A percentile compares a stretch with the other conserved stretches of the same genome.
Evolutionary conservation across 805 yeast genomes (phyloP).

Genomic region (Pichia manshurica): DNA sequence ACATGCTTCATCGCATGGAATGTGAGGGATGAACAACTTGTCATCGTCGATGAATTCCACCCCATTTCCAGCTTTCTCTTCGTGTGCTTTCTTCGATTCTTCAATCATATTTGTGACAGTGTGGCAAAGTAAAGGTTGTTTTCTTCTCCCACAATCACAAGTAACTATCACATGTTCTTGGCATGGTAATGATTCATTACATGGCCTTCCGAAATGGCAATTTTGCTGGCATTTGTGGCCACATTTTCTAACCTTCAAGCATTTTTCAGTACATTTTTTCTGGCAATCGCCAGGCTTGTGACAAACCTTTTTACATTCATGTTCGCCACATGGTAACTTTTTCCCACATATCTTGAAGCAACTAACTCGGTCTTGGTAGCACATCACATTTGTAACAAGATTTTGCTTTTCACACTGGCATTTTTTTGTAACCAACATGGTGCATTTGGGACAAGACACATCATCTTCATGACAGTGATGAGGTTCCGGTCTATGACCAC

Average conservation of each 20-base stretch:
- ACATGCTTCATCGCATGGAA: slow-evolving; percentile 69
- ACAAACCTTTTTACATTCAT: slow-evolving; percentile 49
- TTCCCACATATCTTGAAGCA: slow-evolving; percentile 64
- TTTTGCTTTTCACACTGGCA: slow-evolving; percentile 30
- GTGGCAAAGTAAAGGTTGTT: slow-evolving; percentile 48
- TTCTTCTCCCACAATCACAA: slow-evolving; percentile 63
- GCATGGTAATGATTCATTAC: slow-evolving; percentile 52
- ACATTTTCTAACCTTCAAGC: slow-evolving; percentile 55
- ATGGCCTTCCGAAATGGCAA: slow-evolving; percentile 54
- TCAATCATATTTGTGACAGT: slow-evolving; percentile 18
- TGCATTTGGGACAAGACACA: slow-evolving; percentile 70
- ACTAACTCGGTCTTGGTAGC: slow-evolving; percentile 63
- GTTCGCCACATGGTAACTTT: slow-evolving; percentile 41
- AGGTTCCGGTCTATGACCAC: slow-evolving; percentile 68
- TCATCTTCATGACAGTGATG: slow-evolving; percentile 74
- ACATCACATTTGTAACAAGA: slow-evolving; percentile 53
- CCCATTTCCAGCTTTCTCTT: background rate
- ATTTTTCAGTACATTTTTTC: slow-evolving; percentile 49
- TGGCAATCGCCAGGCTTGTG: slow-evolving; percentile 56
- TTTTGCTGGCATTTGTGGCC: slow-evolving; percentile 58
- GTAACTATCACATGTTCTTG: slow-evolving; percentile 40
- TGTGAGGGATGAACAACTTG: slow-evolving; percentile 21
- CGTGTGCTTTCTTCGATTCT: background rate
- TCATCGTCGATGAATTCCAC: slow-evolving; percentile 2
- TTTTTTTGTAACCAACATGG: slow-evolving; percentile 32